A percentile compares a stretch with the other conserved stretches of the same genome.
phyloP scores from a whole-genome alignment of 2,329 filamentous ascomycete species.

The Ascochyta clinopodiicola region DNA sequence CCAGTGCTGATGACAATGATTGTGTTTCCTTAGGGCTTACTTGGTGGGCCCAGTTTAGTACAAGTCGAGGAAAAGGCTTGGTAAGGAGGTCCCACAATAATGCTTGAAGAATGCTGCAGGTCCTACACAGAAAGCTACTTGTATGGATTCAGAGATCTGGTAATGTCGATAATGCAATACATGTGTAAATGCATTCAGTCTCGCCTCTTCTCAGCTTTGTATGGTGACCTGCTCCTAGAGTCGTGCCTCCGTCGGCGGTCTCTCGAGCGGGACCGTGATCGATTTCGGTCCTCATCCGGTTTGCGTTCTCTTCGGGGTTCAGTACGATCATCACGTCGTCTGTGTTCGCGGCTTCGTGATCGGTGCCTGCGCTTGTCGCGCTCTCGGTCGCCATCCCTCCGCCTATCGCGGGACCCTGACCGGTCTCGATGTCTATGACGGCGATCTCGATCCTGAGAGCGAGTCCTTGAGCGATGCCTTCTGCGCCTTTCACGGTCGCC shows the following conservation, averaged over 20 bases:
- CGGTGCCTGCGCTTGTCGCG: slow-evolving; percentile 41
- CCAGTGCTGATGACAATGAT: background rate
- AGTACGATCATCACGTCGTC: slow-evolving; percentile 31
- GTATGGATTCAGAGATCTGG: no score
- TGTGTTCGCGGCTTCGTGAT: slow-evolving; percentile 38
- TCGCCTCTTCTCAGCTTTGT: slow-evolving; percentile 16
- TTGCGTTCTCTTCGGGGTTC: slow-evolving; percentile 33
- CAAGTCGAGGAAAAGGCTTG: no score
- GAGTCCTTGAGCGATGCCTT: slow-evolving; percentile 35
- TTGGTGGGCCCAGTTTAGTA: background rate
- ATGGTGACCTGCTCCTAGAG: slow-evolving; percentile 31
- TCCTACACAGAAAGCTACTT: no score
- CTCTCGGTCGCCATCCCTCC: slow-evolving; percentile 33
- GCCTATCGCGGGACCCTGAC: slow-evolving; percentile 39
- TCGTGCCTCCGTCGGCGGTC: slow-evolving; percentile 23
- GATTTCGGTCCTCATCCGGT: slow-evolving; percentile 32
- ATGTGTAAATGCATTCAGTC: slow-evolving; percentile 8
- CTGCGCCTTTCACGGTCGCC: slow-evolving; percentile 32
- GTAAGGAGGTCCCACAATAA: no score
- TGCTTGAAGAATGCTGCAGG: no score
- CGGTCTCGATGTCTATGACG: slow-evolving; percentile 38
- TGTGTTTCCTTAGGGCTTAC: no score
- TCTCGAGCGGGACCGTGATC: slow-evolving; percentile 12
- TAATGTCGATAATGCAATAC: background rate
- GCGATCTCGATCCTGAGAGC: slow-evolving; percentile 37